Evolutionary conservation across 345 rosid genomes (phyloP).

Genomic region (Euphorbia peplus): DNA sequence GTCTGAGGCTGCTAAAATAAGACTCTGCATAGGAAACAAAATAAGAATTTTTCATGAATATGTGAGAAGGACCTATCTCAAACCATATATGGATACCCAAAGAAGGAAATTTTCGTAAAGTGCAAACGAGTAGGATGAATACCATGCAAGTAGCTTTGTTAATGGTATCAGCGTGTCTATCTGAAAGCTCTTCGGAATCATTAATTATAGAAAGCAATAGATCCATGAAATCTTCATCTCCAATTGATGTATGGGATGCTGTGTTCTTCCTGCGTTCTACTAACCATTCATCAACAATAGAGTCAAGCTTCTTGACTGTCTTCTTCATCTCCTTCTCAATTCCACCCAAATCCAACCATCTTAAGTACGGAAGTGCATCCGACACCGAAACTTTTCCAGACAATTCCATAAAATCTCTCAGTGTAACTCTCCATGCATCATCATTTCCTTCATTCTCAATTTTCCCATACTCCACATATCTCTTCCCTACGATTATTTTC

Average conservation of each 20-base stretch:
- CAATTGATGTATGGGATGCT: background rate
- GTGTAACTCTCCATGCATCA: background rate
- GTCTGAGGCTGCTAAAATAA: slow-evolving; percentile 23
- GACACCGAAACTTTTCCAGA: slow-evolving; percentile 21
- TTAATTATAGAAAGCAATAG: slow-evolving; percentile 23
- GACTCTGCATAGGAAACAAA: background rate
- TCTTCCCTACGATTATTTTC: slow-evolving; percentile 30
- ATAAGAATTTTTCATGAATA: background rate
- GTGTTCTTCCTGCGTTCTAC: slow-evolving; percentile 38
- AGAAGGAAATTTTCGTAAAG: too few species aligned
- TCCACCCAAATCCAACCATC: slow-evolving; percentile 39
- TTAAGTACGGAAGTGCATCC: slow-evolving; percentile 33
- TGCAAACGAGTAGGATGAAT: too few species aligned
- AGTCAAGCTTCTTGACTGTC: slow-evolving; percentile 22
- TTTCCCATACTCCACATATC: background rate
- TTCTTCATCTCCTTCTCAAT: slow-evolving; percentile 29
- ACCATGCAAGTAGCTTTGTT: background rate
- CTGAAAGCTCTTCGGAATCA: slow-evolving; percentile 7
- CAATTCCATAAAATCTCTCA: slow-evolving; percentile 24
- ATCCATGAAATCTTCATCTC: slow-evolving; percentile 32
- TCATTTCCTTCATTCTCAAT: background rate
- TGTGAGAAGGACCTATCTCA: too few species aligned
- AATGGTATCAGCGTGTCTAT: slow-evolving; percentile 17
- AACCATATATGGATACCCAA: too few species aligned
- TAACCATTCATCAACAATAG: slow-evolving; percentile 28